Conservation (phyloP, 352 stramenopile species). For the Salisapilia sapeloensis region DNA sequence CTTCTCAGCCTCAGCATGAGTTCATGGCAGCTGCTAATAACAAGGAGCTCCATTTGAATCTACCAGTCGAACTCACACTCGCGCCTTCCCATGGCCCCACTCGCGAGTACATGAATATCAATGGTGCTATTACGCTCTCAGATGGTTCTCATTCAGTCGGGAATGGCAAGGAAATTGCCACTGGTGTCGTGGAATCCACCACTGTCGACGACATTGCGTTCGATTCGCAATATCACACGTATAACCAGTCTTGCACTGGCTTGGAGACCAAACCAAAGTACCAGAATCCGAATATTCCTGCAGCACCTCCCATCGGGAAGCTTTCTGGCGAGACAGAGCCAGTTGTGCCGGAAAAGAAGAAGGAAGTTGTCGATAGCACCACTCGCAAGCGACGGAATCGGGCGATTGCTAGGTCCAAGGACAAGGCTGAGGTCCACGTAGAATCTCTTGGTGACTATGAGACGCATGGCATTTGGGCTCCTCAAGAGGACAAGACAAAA, state of each 20-base stretch:
- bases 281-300: background rate
- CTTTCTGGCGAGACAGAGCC: conserved; percentile 6
- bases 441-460: conserved; percentile 15
- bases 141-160: too few relatives aligned
- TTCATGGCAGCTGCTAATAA: too few relatives aligned
- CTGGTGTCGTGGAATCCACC: conserved; percentile 49
- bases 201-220: conserved; percentile 67
- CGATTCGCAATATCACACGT: conserved; percentile 65
- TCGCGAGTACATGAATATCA: conserved; percentile 9
- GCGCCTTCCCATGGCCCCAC: conserved; percentile 24
- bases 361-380: conserved; percentile 23
- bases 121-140: too few relatives aligned
- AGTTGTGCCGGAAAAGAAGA: conserved; percentile 5
- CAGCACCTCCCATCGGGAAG: conserved; percentile 3
- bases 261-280: conserved; percentile 6
- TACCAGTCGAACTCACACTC: conserved; percentile 47
- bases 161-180: conserved; percentile 56
- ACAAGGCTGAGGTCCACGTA: conserved; percentile 9
- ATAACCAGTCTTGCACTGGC: conserved; percentile 26
- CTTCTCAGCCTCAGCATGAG: too few relatives aligned
- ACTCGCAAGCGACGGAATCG: conserved; percentile 23
- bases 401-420: conserved; percentile 12
- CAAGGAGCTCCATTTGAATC: conserved; percentile 36
- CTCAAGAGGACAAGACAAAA: conserved; percentile 26
- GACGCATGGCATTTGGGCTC: conserved; percentile 42